These are phyloP conservation scores for Sphagnurus paluster DNA, from an alignment of 1,284 basidiomycete genomes.

Conservation along the genomic window DNA sequence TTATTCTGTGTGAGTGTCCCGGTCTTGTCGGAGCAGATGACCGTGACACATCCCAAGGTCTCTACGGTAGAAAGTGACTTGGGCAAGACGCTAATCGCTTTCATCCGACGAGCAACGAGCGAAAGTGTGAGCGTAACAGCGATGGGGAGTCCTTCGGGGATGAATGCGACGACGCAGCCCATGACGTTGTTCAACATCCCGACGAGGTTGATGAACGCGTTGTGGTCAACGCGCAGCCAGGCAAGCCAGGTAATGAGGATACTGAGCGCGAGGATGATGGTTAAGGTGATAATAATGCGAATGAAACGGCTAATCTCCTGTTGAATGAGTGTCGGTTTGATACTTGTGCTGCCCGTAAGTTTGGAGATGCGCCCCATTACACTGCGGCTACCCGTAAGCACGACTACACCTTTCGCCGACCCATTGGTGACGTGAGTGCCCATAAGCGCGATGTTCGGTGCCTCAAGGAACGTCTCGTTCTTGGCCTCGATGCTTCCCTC, in stretches of 20 bases:
- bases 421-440: conserved; percentile 57
- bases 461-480: conserved; percentile 59
- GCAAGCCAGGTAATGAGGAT: conserved; percentile 45
- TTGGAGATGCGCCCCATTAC: conserved; percentile 64
- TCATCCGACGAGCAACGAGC: conserved; percentile 30
- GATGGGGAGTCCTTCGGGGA: conserved; percentile 40
- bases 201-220: conserved; percentile 38
- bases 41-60: conserved; percentile 27
- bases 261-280: conserved; percentile 38
- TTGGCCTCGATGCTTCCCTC: conserved; percentile 49
- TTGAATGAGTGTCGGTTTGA: conserved; percentile 49
- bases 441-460: conserved; percentile 60
- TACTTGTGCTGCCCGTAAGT: conserved; percentile 50
- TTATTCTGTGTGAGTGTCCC: conserved; percentile 49
- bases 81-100: conserved; percentile 54
- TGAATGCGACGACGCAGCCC: conserved; percentile 49
- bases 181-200: conserved; percentile 46
- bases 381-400: conserved; percentile 59
- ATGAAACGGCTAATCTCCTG: conserved; percentile 51
- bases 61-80: conserved; percentile 37
- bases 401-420: conserved; percentile 55
- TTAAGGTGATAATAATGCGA: conserved; percentile 44
- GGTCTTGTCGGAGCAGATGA: conserved; percentile 33
- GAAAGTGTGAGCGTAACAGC: conserved; percentile 19
- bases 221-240: conserved; percentile 41